Evolutionary conservation across 345 rosid species (phyloP).

Genomic region (Lepidium aucheri): DNA sequence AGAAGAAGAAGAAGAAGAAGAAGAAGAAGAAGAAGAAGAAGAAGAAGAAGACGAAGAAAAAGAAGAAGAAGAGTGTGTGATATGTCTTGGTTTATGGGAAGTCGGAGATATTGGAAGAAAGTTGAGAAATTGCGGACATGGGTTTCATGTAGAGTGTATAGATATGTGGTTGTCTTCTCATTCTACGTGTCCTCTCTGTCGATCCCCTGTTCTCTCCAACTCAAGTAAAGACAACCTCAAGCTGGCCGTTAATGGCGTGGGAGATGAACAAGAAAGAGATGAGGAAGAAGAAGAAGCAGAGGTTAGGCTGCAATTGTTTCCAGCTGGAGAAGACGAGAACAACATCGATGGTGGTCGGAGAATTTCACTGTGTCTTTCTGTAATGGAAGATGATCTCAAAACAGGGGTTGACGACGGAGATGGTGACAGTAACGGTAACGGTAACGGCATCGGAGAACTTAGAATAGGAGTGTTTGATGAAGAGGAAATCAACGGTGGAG

Average conservation of each 20-base stretch:
- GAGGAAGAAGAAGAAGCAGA: conserved; percentile 16
- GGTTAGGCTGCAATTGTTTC: conserved; percentile 2
- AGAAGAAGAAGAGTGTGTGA: conserved; percentile 49
- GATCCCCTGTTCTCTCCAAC: conserved; percentile 27
- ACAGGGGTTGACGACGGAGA: too few species aligned
- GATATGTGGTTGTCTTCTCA: conserved; percentile 80
- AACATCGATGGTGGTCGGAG: neutral
- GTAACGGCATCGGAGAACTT: too few species aligned
- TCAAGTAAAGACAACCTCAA: neutral
- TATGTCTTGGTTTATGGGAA: conserved; percentile 61
- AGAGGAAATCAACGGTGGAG: conserved; percentile 17
- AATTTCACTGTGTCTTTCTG: neutral
- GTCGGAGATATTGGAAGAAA: conserved; percentile 53
- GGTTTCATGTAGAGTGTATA: conserved; percentile 71
- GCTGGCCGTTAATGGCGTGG: conserved; percentile 25
- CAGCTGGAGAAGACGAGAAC: conserved; percentile 14
- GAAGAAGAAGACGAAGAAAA: neutral
- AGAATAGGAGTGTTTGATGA: too few species aligned
- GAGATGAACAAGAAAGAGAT: neutral
- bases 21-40: conserved; percentile 27
- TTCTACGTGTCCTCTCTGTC: conserved; percentile 64
- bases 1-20: conserved; percentile 4
- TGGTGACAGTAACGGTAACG: too few species aligned
- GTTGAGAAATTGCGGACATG: conserved; percentile 55
- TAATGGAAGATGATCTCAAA: too few species aligned